Base-by-base conservation (phyloP, 306 rosid genomes). In the Citrullus mucosospermus region DNA sequence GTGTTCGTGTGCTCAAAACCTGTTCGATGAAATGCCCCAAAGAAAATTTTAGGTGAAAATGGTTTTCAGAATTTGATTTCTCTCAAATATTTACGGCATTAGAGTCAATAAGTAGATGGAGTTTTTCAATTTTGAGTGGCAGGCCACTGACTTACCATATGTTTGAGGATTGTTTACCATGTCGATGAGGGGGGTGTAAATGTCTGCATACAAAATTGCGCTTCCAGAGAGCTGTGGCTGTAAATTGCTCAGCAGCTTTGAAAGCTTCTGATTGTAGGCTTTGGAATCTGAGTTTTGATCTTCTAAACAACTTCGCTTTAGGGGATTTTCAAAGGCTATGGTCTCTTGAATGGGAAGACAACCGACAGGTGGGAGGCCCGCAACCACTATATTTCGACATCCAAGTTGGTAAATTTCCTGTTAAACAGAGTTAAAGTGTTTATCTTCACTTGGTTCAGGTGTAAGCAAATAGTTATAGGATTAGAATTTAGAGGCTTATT, bases 301-400 rank as follows among this genome's bases (percentile, higher is more conserved):
- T 60, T 87, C 82, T 22, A 85, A 38, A 43, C 96, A 89, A 81
- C 28, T 76, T 22, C 89, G 75, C 13, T 78, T 79, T 14, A 67
- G 16, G 50, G 56, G 63, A 46, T 4, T 8, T 46, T n/a, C 22
- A 25, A 20, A 57, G 34, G 82, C 83, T 54, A 54, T 25, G 34
- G 88, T 85, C 39, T 89, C 82, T 84, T 93, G 96, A 80, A 86
- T 15, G 38, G 96, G 93, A 16, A 91, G 67, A 84, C 96, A 56
- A 56, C 61, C 28, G 8, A 56, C 4, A 7, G 61, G 61, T 16
- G 61, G 61, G 11, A 56, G 61, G 12, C 28, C 61, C 7, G 61
- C 28, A 4, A 56, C 61, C 61, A 56, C 61, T 56, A 56, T n/a
- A 9, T 56, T 56, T 3, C 25, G 25, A 12, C 60, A 17, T 18